Percentiles rank a stretch among this genome's conserved stretches.
Conservation (phyloP, 345 rosid genomes). For the Ceriops zippeliana region DNA sequence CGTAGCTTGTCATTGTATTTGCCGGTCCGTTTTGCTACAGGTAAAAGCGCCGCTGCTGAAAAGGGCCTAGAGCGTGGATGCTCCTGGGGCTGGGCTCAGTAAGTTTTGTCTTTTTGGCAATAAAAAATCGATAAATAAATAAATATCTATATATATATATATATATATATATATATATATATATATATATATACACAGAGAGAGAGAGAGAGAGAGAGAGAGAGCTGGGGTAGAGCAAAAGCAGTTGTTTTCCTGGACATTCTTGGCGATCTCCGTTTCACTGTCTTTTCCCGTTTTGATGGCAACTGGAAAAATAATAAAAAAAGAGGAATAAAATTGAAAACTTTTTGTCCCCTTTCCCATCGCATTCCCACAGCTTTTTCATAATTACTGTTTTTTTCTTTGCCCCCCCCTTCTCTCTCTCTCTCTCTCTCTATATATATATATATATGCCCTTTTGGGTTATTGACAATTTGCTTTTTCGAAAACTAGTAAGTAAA, state of each 20-base stretch:
- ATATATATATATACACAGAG: too few relatives aligned
- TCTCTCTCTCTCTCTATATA: too few relatives aligned
- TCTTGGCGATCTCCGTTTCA: constrained; percentile 15
- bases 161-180: too few relatives aligned
- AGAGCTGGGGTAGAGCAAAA: constrained; percentile 28
- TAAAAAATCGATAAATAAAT: background rate
- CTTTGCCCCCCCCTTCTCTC: too few relatives aligned
- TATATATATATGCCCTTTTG: too few relatives aligned
- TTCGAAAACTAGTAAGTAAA: too few relatives aligned
- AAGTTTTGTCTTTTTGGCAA: constrained; percentile 1
- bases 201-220: background rate
- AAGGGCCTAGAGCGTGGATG: background rate
- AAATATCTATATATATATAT: too few relatives aligned
- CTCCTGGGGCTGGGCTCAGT: background rate
- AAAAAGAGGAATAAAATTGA: background rate
- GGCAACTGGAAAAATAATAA: background rate
- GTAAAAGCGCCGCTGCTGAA: background rate
- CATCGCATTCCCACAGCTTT: too few relatives aligned
- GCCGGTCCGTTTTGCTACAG: constrained; percentile 1
- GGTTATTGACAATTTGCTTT: too few relatives aligned
- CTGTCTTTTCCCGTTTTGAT: constrained; percentile 2
- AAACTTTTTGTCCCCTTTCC: constrained; percentile 20
- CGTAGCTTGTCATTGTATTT: background rate
- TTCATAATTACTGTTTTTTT: too few relatives aligned
- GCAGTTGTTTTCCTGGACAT: constrained; percentile 29